Conservation (phyloP, 2,329 filamentous ascomycete genomes). For the Decorospora gaudefroyi region DNA sequence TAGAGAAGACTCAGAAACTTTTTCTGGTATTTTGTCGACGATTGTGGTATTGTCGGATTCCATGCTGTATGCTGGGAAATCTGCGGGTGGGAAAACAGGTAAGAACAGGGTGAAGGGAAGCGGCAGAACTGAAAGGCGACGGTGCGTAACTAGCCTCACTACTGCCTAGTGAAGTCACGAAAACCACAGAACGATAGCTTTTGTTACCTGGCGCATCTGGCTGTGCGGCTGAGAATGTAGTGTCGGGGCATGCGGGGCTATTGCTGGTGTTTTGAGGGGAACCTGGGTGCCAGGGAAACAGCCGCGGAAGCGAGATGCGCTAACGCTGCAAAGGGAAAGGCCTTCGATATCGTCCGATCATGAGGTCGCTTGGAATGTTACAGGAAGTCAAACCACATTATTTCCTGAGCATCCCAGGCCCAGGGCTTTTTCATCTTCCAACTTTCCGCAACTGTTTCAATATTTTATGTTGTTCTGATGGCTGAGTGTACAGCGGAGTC, state of each 20-base stretch:
- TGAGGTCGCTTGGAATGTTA: too few species aligned
- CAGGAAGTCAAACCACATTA: neutral
- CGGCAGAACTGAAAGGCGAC: conserved; percentile 12
- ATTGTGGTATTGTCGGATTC: conserved; percentile 4
- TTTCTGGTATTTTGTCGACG: conserved; percentile 4
- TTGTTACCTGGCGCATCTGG: conserved; percentile 6
- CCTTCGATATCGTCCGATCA: neutral
- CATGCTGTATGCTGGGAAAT: neutral
- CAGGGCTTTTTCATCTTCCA: too few species aligned
- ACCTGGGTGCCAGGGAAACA: too few species aligned
- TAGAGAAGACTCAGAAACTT: conserved; percentile 6
- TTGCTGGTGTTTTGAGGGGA: conserved; percentile 5
- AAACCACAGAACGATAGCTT: neutral
- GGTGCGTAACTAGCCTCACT: conserved; percentile 3
- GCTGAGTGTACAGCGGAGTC: conserved; percentile 4
- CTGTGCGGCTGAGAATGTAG: conserved; percentile 4
- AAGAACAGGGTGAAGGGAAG: too few species aligned
- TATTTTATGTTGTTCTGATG: too few species aligned
- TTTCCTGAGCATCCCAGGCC: neutral
- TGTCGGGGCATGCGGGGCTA: conserved; percentile 7
- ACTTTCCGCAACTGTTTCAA: too few species aligned
- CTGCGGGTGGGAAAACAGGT: neutral
- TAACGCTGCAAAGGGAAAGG: neutral
- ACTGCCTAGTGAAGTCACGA: too few species aligned
- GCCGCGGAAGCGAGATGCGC: too few species aligned